phyloP scores from a whole-genome alignment of 257 asterid species.

The Agastache rugosa region DNA sequence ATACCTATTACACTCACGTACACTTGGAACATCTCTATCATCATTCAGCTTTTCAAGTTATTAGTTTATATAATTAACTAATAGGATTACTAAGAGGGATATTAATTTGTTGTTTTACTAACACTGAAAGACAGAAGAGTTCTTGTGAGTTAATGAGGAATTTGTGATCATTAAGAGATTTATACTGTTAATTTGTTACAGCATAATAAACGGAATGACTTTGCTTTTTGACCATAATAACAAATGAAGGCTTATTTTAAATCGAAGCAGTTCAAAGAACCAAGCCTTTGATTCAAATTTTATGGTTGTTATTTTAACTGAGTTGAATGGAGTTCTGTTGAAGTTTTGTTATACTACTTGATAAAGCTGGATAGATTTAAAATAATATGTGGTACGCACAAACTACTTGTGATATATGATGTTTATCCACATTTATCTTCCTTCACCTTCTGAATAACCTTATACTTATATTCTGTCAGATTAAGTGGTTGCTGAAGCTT shows the following conservation, averaged over 20 bases:
- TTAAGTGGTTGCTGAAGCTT: slow-evolving; percentile 85
- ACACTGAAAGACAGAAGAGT: neutral
- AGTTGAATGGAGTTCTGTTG: neutral
- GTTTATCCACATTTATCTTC: slow-evolving; percentile 9
- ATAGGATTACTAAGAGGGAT: neutral
- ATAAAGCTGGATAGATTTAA: neutral
- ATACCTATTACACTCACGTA: too few species aligned
- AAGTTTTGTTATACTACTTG: neutral
- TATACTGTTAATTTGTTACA: neutral
- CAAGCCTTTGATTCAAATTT: neutral
- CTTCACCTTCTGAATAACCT: slow-evolving; percentile 9
- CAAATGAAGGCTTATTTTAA: neutral
- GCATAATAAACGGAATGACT: neutral
- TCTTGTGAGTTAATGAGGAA: neutral
- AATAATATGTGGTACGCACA: neutral
- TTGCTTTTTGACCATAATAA: neutral
- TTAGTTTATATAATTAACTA: neutral
- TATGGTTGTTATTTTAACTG: neutral
- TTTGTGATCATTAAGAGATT: neutral
- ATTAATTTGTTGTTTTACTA: neutral
- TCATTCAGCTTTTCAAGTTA: neutral
- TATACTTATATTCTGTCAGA: slow-evolving; percentile 46
- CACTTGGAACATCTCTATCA: too few species aligned
- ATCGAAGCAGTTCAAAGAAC: neutral
- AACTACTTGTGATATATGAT: neutral